Conservation (phyloP, 768 basidiomycete species). For the Heimioporus sp. region DNA sequence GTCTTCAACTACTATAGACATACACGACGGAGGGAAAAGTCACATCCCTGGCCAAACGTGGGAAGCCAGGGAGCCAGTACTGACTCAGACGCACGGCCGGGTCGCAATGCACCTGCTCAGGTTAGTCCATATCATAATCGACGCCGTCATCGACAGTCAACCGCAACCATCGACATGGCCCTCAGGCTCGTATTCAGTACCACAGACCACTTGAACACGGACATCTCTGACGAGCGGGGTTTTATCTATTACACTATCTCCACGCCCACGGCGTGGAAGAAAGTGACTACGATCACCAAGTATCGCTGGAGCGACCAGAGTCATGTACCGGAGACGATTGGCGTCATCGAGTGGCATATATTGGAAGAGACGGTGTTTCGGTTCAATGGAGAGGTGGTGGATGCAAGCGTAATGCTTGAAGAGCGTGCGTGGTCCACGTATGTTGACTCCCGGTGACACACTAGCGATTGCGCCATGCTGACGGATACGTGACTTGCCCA, state of each 20-base stretch:
- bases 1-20: too few relatives aligned
- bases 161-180: too few relatives aligned
- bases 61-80: too few relatives aligned
- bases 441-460: background rate
- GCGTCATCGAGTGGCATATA: constrained; percentile 24
- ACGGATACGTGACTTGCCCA: constrained; percentile 1
- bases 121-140: too few relatives aligned
- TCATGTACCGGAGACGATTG: constrained; percentile 20
- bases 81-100: too few relatives aligned
- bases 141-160: too few relatives aligned
- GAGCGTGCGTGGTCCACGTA: constrained; percentile 16
- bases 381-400: constrained; percentile 19
- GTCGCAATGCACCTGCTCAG: too few relatives aligned
- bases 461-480: background rate
- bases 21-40: too few relatives aligned
- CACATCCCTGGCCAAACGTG: too few relatives aligned
- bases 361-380: constrained; percentile 6
- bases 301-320: constrained; percentile 13
- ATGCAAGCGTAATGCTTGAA: constrained; percentile 11
- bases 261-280: constrained; percentile 9
- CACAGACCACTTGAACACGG: constrained; percentile 15
- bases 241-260: constrained; percentile 16
- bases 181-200: too few relatives aligned
- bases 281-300: constrained; percentile 25
- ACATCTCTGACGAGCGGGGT: constrained; percentile 20